Evolutionary conservation across 2,329 filamentous ascomycete species (phyloP).

Genomic region (Talaromyces sp.): DNA sequence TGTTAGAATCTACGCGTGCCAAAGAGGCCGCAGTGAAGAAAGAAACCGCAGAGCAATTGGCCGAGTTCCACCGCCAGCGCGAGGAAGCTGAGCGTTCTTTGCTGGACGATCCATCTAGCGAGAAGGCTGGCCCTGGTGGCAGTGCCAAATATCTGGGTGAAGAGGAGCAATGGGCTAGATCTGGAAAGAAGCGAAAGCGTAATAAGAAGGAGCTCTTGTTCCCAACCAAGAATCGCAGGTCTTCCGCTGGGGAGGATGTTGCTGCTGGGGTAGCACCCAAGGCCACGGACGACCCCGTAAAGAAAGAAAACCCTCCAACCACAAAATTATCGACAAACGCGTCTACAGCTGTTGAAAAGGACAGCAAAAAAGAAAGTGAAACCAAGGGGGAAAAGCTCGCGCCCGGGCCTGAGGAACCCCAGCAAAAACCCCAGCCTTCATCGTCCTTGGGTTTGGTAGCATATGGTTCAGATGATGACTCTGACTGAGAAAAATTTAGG

Average conservation of each 20-base stretch:
- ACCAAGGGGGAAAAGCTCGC: not conserved
- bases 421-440: slow-evolving; percentile 17
- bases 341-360: not conserved
- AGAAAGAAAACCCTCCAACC: not conserved
- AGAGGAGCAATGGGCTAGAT: slow-evolving; percentile 45
- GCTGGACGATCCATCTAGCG: slow-evolving; percentile 30
- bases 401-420: not conserved
- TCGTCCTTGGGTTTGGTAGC: slow-evolving; percentile 29
- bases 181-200: slow-evolving; percentile 49
- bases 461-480: slow-evolving; percentile 39
- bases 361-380: not conserved
- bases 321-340: not conserved
- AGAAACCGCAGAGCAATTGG: slow-evolving; percentile 55
- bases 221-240: slow-evolving; percentile 39
- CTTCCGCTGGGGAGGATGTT: slow-evolving; percentile 21
- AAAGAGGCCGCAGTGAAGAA: slow-evolving; percentile 53
- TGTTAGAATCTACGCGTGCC: slow-evolving; percentile 52
- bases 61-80: slow-evolving; percentile 54
- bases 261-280: slow-evolving; percentile 10
- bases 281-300: not conserved
- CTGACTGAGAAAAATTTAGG: slow-evolving; percentile 9
- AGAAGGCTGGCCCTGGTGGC: slow-evolving; percentile 14
- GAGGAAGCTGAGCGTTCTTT: slow-evolving; percentile 53
- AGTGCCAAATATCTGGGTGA: slow-evolving; percentile 23
- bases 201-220: slow-evolving; percentile 38